Evolutionary conservation across 2,329 filamentous ascomycete genomes (phyloP), one percentile per base, ranked within the genome.

Genomic region (Fusarium succisae): DNA sequence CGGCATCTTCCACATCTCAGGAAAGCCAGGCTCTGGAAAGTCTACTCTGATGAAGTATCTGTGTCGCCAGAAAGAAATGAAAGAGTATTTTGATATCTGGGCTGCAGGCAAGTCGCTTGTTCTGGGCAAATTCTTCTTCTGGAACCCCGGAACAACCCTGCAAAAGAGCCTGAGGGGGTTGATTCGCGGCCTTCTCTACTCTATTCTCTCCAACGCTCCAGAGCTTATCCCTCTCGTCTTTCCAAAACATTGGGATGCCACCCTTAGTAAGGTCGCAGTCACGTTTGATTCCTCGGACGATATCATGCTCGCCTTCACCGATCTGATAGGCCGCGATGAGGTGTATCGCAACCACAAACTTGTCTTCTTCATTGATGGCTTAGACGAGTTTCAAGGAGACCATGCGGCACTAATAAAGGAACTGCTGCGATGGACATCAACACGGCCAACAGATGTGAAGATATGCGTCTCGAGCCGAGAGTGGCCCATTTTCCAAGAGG

Each of bases 31-130:
- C 26, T 48, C 26, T 4, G 45, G 45, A 22, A 48, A 48, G 13
- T 48, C 45, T 9, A 48, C 45, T 3, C 17, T 48, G 26, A 48
- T 48, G 26, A 48, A 48, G 6, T 30, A 48, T 22, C 0, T 48
- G 4, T 30, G 26, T 48, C 26, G 13, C 0, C 18, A 17, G 9
- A 13, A 6, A 0, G 20, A 48, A 48, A 48, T 6, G 0, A 48
- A 30, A 4, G 6, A 0, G 14, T 8, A 8, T 22, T 20, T 48
- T 4, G 26, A 48, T 28, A 0, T 17, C 13, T 48, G 45, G 20
- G 26, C 45, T 15, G 45, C 13, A 6, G 13, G 8, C 0, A 30
- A 48, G 9, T 48, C 26, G 0, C 26, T 48, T 17, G 26, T 48
- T 0, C 17, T 48, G 17, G 26, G 45, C 0, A 48, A 28, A 11